A percentile compares a stretch with the other conserved stretches of the same genome.
Evolutionary conservation across 108 stramenopile species (phyloP).

Genomic region (Fistulifera pelliculosa): DNA sequence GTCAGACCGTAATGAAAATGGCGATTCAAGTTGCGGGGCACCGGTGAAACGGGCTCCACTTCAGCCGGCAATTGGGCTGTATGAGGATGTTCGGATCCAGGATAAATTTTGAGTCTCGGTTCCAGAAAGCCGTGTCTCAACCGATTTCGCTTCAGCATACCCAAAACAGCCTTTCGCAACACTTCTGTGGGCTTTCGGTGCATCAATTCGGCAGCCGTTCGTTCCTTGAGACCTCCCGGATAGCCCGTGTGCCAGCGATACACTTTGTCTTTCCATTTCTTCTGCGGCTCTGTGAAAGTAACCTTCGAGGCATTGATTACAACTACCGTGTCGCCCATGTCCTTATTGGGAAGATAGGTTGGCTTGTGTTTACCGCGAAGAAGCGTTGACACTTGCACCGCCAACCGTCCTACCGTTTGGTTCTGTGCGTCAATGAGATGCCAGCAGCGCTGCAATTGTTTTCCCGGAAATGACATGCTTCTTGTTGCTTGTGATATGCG

Average conservation of each 20-base stretch:
- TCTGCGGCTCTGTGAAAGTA: conserved; percentile 8
- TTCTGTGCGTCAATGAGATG: conserved; percentile 83
- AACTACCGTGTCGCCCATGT: conserved; percentile 92
- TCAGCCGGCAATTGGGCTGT: conserved; percentile 51
- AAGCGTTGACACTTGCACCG: conserved; percentile 78
- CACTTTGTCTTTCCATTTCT: conserved; percentile 87
- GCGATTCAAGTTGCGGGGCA: conserved; percentile 44
- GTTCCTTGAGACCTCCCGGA: conserved; percentile 89
- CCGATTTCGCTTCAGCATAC: conserved; percentile 81
- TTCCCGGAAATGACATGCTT: conserved; percentile 72
- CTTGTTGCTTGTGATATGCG: neutral
- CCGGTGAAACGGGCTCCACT: conserved; percentile 19
- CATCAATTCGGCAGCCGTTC: conserved; percentile 73
- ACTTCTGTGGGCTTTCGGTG: conserved; percentile 75
- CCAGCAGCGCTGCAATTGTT: conserved; percentile 76
- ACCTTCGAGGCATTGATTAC: conserved; percentile 90
- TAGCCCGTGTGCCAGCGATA: conserved; percentile 94
- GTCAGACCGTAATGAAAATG: conserved; percentile 62
- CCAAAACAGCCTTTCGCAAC: conserved; percentile 73
- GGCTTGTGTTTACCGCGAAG: conserved; percentile 95
- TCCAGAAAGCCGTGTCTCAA: conserved; percentile 72
- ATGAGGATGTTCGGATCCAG: conserved; percentile 75
- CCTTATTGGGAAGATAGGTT: conserved; percentile 83
- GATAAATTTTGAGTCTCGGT: conserved; percentile 73
- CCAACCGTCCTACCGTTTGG: conserved; percentile 91